A percentile compares a stretch with the other conserved stretches of the same genome.
Evolutionary conservation across 306 rosid species (phyloP).

Genomic region (Vigna radiata): DNA sequence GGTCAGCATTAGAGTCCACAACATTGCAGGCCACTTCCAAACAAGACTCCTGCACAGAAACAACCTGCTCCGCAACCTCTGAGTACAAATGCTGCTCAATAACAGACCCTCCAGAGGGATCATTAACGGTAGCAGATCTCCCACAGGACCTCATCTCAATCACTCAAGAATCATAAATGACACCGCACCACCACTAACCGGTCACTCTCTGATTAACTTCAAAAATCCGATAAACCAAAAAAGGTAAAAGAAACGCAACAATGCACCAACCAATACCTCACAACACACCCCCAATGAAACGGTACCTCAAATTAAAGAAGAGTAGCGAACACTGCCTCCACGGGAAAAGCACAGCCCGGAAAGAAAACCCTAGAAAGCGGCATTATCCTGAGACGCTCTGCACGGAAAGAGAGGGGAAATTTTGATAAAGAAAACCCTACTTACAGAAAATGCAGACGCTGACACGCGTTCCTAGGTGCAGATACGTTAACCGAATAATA

Average conservation of each 20-base stretch:
- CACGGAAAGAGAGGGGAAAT: conserved; percentile 43
- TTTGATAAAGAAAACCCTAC: conserved; percentile 50
- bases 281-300: conserved; percentile 39
- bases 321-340: conserved; percentile 37
- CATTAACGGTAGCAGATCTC: conserved; percentile 55
- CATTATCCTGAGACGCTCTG: conserved; percentile 58
- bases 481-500: conserved; percentile 1
- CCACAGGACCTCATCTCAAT: conserved; percentile 78
- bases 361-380: conserved; percentile 70
- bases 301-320: conserved; percentile 36
- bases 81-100: conserved; percentile 54
- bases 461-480: conserved; percentile 28
- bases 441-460: conserved; percentile 56
- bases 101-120: conserved; percentile 46
- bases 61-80: conserved; percentile 54
- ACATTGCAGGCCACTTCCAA: conserved; percentile 42
- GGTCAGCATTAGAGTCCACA: conserved; percentile 48
- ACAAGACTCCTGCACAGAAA: conserved; percentile 57
- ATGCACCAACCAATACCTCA: conserved; percentile 48
- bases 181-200: conserved; percentile 42
- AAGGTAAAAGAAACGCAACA: conserved; percentile 37
- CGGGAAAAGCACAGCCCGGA: conserved; percentile 45
- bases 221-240: conserved; percentile 5
- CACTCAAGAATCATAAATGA: conserved; percentile 40
- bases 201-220: conserved; percentile 42